Evolutionary conservation across 495 filamentous ascomycete genomes (phyloP).

Genomic region (Hypoxylon trugodes): DNA sequence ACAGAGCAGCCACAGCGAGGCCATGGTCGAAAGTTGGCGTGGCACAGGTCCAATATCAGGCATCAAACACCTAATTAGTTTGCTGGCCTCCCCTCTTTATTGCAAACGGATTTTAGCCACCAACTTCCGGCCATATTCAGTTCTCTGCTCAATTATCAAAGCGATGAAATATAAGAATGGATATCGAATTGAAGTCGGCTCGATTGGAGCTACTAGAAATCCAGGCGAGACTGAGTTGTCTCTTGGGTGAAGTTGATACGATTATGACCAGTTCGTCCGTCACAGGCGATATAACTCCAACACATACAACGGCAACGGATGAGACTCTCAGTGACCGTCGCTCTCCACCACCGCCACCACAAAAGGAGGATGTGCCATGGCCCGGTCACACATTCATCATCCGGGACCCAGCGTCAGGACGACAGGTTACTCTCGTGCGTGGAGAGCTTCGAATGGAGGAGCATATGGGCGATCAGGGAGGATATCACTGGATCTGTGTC

Average conservation of each 20-base stretch:
- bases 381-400: slow-evolving; percentile 45
- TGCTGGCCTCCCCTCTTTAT: too few relatives aligned
- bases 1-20: too few relatives aligned
- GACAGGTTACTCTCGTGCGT: slow-evolving; percentile 46
- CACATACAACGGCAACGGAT: neutral
- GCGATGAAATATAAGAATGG: too few relatives aligned
- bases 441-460: slow-evolving; percentile 43
- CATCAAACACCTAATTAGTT: too few relatives aligned
- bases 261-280: slow-evolving; percentile 13
- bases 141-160: too few relatives aligned
- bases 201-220: too few relatives aligned
- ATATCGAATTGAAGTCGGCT: too few relatives aligned
- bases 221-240: too few relatives aligned
- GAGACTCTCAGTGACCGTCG: neutral
- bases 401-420: slow-evolving; percentile 31
- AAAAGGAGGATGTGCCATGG: slow-evolving; percentile 27
- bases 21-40: too few relatives aligned
- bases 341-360: neutral
- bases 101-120: too few relatives aligned
- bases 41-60: too few relatives aligned
- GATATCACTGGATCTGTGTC: slow-evolving; percentile 50
- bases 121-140: too few relatives aligned
- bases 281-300: slow-evolving; percentile 12
- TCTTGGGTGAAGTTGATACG: slow-evolving; percentile 4
- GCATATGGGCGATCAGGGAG: slow-evolving; percentile 41